Conservation (phyloP, 1,139 yeast genomes). For the Debaryomycetaceae sp. region DNA sequence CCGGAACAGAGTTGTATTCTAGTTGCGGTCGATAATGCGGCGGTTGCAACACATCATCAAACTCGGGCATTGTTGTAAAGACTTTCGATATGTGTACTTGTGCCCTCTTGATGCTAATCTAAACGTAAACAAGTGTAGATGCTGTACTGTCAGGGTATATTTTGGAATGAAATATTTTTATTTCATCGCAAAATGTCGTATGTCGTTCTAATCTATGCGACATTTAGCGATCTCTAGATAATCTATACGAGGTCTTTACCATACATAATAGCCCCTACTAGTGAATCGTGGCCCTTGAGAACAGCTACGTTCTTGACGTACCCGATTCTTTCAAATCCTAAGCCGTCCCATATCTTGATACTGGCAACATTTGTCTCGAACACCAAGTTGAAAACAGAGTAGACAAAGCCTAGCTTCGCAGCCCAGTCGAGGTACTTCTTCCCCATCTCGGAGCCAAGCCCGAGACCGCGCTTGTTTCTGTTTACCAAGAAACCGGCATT, state of each 20-base stretch:
- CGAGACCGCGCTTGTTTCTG: slow-evolving; percentile 50
- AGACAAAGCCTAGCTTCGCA: slow-evolving; percentile 66
- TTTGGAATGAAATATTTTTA: slow-evolving; percentile 17
- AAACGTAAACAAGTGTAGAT: slow-evolving; percentile 11
- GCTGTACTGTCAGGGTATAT: slow-evolving; percentile 21
- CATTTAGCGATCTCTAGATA: not conserved
- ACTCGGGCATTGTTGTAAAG: slow-evolving; percentile 27
- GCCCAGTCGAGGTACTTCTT: slow-evolving; percentile 60
- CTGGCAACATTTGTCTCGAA: slow-evolving; percentile 72
- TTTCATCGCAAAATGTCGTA: not conserved
- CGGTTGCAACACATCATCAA: slow-evolving; percentile 32
- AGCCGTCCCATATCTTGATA: slow-evolving; percentile 64
- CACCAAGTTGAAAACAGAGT: slow-evolving; percentile 80
- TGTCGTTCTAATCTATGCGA: not conserved
- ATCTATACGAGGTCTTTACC: slow-evolving; percentile 48
- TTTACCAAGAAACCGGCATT: slow-evolving; percentile 77
- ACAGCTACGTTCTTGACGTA: slow-evolving; percentile 62
- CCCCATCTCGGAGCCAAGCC: slow-evolving; percentile 64
- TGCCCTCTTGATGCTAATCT: not conserved
- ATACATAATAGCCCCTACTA: slow-evolving; percentile 65
- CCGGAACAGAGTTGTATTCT: slow-evolving; percentile 30
- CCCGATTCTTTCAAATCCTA: slow-evolving; percentile 76
- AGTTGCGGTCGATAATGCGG: slow-evolving; percentile 31
- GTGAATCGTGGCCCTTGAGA: slow-evolving; percentile 55
- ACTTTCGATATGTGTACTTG: slow-evolving; percentile 1